phyloP scores from a whole-genome alignment of 129 eudicot genomes.

The Scalesia atractyloides region DNA sequence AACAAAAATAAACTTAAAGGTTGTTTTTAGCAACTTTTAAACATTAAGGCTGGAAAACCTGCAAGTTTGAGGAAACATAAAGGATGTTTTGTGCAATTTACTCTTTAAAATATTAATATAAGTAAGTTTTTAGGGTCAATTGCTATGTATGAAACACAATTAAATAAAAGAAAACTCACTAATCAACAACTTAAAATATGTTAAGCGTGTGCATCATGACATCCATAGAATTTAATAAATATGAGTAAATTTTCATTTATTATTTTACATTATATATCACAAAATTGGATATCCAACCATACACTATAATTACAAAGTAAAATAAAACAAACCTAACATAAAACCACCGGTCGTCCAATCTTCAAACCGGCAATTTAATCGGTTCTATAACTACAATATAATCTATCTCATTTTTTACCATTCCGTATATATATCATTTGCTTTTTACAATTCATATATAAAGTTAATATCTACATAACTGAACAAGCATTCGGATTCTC shows the following conservation, averaged over 20 bases:
- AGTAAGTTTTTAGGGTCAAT: neutral
- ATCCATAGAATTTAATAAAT: conserved; percentile 15
- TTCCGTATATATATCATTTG: conserved; percentile 9
- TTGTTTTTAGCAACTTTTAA: too few relatives aligned
- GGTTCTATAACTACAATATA: conserved; percentile 6
- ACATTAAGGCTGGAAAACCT: too few relatives aligned
- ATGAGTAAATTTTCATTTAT: neutral
- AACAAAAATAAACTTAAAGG: too few relatives aligned
- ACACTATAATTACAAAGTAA: conserved; percentile 6
- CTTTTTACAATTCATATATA: neutral
- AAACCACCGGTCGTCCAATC: neutral
- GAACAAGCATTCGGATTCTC: conserved; percentile 79
- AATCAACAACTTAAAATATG: neutral
- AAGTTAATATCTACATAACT: conserved; percentile 48
- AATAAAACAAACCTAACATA: conserved; percentile 26
- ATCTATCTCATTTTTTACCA: conserved; percentile 15
- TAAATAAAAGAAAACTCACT: neutral
- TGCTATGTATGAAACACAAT: neutral
- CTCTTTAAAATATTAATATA: neutral
- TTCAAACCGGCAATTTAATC: conserved; percentile 3
- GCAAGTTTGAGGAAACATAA: too few relatives aligned
- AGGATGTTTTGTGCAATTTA: too few relatives aligned
- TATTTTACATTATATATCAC: conserved; percentile 31
- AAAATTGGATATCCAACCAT: conserved; percentile 26
- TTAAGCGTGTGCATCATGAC: conserved; percentile 16